Evolutionary conservation across 129 eudicot species (phyloP).

Genomic region (Cynara cardunculus): DNA sequence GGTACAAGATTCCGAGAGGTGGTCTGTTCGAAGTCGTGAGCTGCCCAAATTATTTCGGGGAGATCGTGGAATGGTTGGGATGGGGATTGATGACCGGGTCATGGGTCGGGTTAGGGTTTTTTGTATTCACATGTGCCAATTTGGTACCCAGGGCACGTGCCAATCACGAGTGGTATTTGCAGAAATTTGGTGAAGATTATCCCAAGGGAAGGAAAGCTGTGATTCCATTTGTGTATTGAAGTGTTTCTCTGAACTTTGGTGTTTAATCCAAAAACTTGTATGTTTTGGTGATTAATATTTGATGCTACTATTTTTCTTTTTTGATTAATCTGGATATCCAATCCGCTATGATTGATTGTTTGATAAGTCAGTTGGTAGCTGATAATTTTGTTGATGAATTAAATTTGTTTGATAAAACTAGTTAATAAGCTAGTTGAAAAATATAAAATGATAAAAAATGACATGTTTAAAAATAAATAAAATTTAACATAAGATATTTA

Average conservation of each 20-base stretch:
- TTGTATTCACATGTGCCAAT: constrained; percentile 72
- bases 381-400: too few species aligned
- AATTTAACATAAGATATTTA: too few species aligned
- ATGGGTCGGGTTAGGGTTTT: constrained; percentile 79
- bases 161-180: constrained; percentile 77
- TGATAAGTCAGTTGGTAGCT: too few species aligned
- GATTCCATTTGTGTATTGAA: constrained; percentile 71
- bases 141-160: constrained; percentile 78
- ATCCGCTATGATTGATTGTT: too few species aligned
- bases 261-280: too few species aligned
- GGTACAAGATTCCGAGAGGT: constrained; percentile 81
- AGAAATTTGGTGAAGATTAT: constrained; percentile 82
- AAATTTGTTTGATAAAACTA: too few species aligned
- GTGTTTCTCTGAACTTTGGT: neutral
- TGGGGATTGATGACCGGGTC: constrained; percentile 84
- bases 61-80: constrained; percentile 85
- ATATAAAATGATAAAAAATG: too few species aligned
- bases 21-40: constrained; percentile 75
- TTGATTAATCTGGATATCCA: too few species aligned
- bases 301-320: too few species aligned
- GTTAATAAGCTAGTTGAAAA: too few species aligned
- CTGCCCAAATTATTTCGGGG: constrained; percentile 85
- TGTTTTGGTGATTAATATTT: too few species aligned
- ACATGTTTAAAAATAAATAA: too few species aligned
- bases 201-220: constrained; percentile 79